Evolutionary conservation across 225 moss, liverwort and hornwort species (phyloP).

Genomic region (Climacium dendroides): DNA sequence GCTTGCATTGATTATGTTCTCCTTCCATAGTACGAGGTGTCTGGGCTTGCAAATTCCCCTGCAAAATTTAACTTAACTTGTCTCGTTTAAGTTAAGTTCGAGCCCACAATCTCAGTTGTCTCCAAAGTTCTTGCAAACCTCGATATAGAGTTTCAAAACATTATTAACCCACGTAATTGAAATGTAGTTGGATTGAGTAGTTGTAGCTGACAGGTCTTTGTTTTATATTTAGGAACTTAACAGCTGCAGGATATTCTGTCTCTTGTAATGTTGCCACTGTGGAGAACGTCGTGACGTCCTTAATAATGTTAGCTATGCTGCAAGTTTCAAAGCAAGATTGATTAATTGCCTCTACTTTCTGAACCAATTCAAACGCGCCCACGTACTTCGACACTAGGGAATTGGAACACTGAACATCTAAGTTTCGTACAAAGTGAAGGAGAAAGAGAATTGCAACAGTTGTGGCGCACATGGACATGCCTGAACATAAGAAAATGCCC

Average conservation of each 20-base stretch:
- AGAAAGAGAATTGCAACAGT: neutral
- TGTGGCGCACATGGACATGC: neutral
- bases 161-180: neutral
- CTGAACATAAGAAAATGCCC: neutral
- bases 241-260: neutral
- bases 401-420: neutral
- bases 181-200: neutral
- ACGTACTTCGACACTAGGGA: neutral
- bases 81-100: no score
- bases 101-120: neutral
- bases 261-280: neutral
- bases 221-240: neutral
- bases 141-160: neutral
- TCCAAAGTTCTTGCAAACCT: neutral
- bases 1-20: neutral
- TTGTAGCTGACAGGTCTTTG: neutral
- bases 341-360: neutral
- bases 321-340: neutral
- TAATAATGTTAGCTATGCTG: neutral
- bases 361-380: neutral
- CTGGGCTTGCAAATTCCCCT: neutral
- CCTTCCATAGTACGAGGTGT: neutral
- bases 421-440: neutral
- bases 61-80: neutral
- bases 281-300: neutral